Conservation (phyloP, 495 filamentous ascomycete species). For the Friedmanniomyces simplex region DNA sequence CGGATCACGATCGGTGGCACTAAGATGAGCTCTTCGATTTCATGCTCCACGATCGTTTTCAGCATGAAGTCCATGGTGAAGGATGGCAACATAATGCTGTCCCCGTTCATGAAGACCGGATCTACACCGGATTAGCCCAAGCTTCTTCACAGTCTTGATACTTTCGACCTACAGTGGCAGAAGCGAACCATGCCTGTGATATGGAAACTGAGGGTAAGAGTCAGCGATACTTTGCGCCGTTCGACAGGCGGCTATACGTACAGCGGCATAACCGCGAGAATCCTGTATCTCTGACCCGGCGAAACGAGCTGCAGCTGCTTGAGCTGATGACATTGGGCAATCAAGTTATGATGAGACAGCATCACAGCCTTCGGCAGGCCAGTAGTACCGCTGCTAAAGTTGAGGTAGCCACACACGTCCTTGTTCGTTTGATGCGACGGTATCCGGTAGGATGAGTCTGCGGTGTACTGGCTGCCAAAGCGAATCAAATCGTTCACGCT, state of each 20-base stretch:
- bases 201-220: not conserved
- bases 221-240: too few relatives aligned
- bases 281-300: conserved; percentile 35
- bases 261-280: conserved; percentile 46
- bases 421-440: conserved; percentile 40
- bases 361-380: conserved; percentile 28
- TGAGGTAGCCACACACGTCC: conserved; percentile 46
- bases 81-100: conserved; percentile 30
- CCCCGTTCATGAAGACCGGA: conserved; percentile 47
- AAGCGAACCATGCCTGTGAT: conserved; percentile 42
- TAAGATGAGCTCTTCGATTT: conserved; percentile 50
- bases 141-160: too few relatives aligned
- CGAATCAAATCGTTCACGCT: conserved; percentile 40
- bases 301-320: conserved; percentile 33
- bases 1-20: conserved; percentile 62
- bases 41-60: conserved; percentile 30
- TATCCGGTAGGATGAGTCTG: conserved; percentile 32
- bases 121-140: conserved; percentile 15
- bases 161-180: conserved; percentile 33
- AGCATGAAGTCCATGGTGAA: conserved; percentile 21
- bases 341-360: conserved; percentile 51
- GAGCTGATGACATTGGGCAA: conserved; percentile 51
- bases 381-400: conserved; percentile 34
- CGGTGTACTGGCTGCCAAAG: conserved; percentile 26
- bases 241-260: conserved; percentile 22